phyloP scores from a whole-genome alignment of 495 filamentous ascomycete species.

The Hyphodiscus hymeniophilus region DNA sequence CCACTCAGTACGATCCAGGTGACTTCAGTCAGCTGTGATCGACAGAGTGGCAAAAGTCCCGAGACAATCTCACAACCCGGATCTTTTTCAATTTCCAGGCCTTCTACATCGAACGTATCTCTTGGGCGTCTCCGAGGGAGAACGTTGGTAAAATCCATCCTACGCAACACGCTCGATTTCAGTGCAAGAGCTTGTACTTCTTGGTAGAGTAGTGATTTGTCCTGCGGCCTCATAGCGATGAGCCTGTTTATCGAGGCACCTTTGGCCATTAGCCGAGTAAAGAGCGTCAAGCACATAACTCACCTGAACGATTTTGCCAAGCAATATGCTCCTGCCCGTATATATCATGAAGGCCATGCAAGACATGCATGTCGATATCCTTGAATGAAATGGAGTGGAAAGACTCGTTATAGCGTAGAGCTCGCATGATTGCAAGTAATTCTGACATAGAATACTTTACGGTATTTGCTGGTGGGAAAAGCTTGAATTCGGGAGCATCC shows the following conservation, averaged over 20 bases:
- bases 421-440: conserved; percentile 75
- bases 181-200: conserved; percentile 65
- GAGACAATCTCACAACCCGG: conserved; percentile 72
- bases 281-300: not conserved
- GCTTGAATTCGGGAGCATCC: conserved; percentile 73
- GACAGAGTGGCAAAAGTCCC: conserved; percentile 70
- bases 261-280: conserved; percentile 11
- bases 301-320: conserved; percentile 36
- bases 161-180: conserved; percentile 53
- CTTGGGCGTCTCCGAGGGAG: conserved; percentile 40
- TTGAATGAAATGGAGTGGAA: conserved; percentile 81
- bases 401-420: conserved; percentile 85
- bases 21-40: conserved; percentile 62
- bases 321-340: conserved; percentile 59
- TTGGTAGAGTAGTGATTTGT: conserved; percentile 57
- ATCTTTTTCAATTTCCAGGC: conserved; percentile 40
- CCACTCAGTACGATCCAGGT: conserved; percentile 77
- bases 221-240: conserved; percentile 47
- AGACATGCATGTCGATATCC: conserved; percentile 58
- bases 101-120: conserved; percentile 32
- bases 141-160: conserved; percentile 56
- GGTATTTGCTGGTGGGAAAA: conserved; percentile 58
- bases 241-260: conserved; percentile 35
- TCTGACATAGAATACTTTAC: conserved; percentile 63
- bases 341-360: conserved; percentile 53